These are phyloP conservation scores for Bisporella sp. DNA, from an alignment of 2,329 filamentous ascomycete genomes.

Conservation along the genomic window DNA sequence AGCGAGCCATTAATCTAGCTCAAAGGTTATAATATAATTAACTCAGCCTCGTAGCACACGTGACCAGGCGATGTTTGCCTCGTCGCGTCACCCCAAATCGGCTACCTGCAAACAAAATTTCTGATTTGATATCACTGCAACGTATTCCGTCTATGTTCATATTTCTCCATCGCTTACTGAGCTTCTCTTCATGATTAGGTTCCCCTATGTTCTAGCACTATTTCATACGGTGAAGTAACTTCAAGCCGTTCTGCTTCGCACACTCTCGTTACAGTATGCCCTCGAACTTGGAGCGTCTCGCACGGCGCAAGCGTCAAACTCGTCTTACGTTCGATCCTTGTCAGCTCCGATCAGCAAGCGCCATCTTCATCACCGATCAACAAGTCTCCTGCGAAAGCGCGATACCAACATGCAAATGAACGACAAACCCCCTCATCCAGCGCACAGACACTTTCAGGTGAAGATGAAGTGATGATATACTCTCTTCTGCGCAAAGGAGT, in stretches of 20 bases:
- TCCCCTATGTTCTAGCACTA: neutral
- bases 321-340: constrained; percentile 20
- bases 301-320: constrained; percentile 21
- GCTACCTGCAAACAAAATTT: neutral
- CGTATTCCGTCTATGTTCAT: no score
- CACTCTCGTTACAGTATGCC: neutral
- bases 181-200: neutral
- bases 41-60: no score
- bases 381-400: constrained; percentile 18
- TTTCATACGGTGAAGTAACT: neutral
- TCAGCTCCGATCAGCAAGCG: constrained; percentile 1
- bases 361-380: constrained; percentile 7
- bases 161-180: no score
- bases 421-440: constrained; percentile 6
- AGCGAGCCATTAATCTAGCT: no score
- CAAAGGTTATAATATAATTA: no score
- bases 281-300: constrained; percentile 11
- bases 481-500: constrained; percentile 5
- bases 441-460: neutral
- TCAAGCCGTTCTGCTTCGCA: neutral
- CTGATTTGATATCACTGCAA: neutral
- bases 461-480: constrained; percentile 9
- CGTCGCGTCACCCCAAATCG: neutral
- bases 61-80: neutral
- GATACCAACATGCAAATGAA: constrained; percentile 12